Evolutionary conservation across 108 stramenopile species (phyloP).

Genomic region (Pseudonitzschia pungens): DNA sequence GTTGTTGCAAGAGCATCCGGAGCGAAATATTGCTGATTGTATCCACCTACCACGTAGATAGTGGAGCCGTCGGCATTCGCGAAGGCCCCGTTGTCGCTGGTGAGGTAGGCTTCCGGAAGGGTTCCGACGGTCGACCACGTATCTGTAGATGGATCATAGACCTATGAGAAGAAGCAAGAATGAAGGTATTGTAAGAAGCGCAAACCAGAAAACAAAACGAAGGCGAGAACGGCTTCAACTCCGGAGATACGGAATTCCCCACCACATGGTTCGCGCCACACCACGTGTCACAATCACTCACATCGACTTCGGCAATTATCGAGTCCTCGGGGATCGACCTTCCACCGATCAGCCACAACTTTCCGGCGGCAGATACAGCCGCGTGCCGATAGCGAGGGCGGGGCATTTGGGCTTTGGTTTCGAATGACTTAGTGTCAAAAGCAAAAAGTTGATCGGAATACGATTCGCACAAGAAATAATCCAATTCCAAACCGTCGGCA

Average conservation of each 20-base stretch:
- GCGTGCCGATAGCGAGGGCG: constrained; percentile 55
- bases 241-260: background rate
- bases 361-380: constrained; percentile 28
- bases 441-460: constrained; percentile 25
- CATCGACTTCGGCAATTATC: constrained; percentile 56
- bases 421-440: constrained; percentile 30
- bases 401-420: constrained; percentile 42
- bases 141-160: constrained; percentile 51
- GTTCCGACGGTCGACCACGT: constrained; percentile 46
- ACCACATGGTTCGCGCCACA: background rate
- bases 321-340: constrained; percentile 35
- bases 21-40: constrained; percentile 38
- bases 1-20: constrained; percentile 24
- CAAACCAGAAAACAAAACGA: too few relatives aligned
- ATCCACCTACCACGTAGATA: constrained; percentile 65
- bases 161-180: constrained; percentile 14
- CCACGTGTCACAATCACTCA: constrained; percentile 21
- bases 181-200: too few relatives aligned
- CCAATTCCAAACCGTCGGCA: background rate
- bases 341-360: constrained; percentile 56
- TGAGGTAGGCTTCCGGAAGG: constrained; percentile 34
- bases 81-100: constrained; percentile 54
- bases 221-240: background rate
- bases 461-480: constrained; percentile 32
- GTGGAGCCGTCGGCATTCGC: constrained; percentile 16